Evolutionary conservation across 139 green algal genomes (phyloP).

Genomic region (Yamagishiella unicocca): DNA sequence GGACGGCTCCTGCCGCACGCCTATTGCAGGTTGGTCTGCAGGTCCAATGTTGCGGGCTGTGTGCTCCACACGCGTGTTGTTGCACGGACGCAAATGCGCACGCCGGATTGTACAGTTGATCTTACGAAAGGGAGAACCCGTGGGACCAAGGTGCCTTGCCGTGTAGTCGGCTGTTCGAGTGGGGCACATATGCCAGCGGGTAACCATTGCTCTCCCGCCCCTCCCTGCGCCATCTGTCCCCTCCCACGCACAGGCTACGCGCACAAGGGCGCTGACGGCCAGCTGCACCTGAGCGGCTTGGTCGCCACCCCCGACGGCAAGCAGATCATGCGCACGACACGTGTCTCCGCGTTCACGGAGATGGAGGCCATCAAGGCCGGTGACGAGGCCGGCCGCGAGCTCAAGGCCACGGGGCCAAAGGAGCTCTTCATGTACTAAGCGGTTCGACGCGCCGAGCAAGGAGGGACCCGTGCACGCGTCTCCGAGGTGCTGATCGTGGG

Average conservation of each 20-base stretch:
- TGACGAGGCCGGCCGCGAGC: slow-evolving; percentile 82
- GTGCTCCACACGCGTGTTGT: too few relatives aligned
- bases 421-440: slow-evolving; percentile 51
- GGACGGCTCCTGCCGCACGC: slow-evolving; percentile 98
- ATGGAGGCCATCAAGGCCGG: slow-evolving; percentile 74
- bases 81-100: too few relatives aligned
- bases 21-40: slow-evolving; percentile 88
- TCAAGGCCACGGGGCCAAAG: slow-evolving; percentile 75
- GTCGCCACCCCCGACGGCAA: slow-evolving; percentile 93
- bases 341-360: slow-evolving; percentile 67
- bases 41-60: neutral
- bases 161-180: too few relatives aligned
- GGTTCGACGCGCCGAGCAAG: neutral
- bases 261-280: slow-evolving; percentile 68
- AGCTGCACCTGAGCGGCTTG: slow-evolving; percentile 92
- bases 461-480: too few relatives aligned
- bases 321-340: slow-evolving; percentile 77
- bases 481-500: too few relatives aligned
- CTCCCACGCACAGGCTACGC: slow-evolving; percentile 57
- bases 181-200: too few relatives aligned
- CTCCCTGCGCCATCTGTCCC: neutral
- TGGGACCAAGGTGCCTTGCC: too few relatives aligned
- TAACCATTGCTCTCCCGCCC: too few relatives aligned
- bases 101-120: neutral
- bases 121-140: neutral